phyloP scores from a whole-genome alignment of 2,329 filamentous ascomycete genomes.

The Ramichloridium luteum region DNA sequence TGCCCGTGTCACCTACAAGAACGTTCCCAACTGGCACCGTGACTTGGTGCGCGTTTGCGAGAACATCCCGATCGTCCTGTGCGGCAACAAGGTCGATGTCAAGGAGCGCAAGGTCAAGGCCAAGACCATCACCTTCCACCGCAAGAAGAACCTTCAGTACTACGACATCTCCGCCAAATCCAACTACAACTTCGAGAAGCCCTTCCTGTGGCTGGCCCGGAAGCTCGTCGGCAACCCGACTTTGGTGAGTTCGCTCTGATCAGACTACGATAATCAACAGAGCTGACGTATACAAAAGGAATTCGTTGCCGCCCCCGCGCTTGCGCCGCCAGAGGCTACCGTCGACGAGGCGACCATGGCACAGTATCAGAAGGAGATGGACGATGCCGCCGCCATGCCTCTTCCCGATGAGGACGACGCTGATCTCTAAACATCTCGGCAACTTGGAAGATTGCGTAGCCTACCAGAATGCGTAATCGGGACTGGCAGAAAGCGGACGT shows the following conservation, averaged over 20 bases:
- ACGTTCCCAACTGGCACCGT: slow-evolving; percentile 99
- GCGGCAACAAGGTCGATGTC: slow-evolving; percentile 99
- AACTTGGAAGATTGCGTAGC: too few species aligned
- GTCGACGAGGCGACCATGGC: slow-evolving; percentile 75
- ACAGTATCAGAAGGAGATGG: slow-evolving; percentile 83
- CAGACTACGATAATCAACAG: neutral
- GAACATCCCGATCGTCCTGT: slow-evolving; percentile 96
- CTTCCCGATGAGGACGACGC: slow-evolving; percentile 92
- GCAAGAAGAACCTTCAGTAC: slow-evolving; percentile 99
- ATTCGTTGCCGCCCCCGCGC: slow-evolving; percentile 88
- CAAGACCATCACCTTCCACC: slow-evolving; percentile 99
- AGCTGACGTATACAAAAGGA: slow-evolving; percentile 46
- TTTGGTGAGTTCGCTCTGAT: slow-evolving; percentile 48
- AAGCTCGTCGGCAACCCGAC: slow-evolving; percentile 92
- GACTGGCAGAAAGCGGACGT: too few species aligned
- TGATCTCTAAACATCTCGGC: slow-evolving; percentile 44
- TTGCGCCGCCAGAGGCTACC: slow-evolving; percentile 83
- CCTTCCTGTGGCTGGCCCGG: slow-evolving; percentile 97
- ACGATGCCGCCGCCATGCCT: slow-evolving; percentile 63
- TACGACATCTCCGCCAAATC: slow-evolving; percentile 99
- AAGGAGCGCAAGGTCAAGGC: slow-evolving; percentile 99
- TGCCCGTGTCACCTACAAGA: slow-evolving; percentile 99
- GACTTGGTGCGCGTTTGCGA: slow-evolving; percentile 98
- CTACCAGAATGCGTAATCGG: too few species aligned
- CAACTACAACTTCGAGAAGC: slow-evolving; percentile 99